Conservation (phyloP, 345 rosid species). For the Alliaria petiolata region DNA sequence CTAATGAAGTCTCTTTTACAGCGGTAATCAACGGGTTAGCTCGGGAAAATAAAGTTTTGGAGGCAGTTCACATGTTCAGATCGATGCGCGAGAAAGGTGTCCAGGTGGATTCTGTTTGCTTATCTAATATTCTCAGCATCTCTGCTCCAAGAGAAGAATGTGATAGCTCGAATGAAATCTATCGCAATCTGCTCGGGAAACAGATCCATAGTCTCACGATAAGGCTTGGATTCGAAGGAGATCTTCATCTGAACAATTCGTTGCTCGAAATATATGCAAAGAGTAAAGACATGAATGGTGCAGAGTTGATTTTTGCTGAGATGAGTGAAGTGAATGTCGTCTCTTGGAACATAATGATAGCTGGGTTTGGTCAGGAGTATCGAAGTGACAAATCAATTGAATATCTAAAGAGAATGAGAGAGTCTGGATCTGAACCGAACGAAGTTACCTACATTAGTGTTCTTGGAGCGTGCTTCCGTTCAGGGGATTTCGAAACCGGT, state of each 20-base stretch:
- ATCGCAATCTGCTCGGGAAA: constrained; percentile 36
- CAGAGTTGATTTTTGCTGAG: constrained; percentile 49
- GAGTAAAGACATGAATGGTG: constrained; percentile 48
- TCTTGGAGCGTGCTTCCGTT: constrained; percentile 59
- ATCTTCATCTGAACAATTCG: constrained; percentile 63
- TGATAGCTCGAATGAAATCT: constrained; percentile 1
- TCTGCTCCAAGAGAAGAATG: constrained; percentile 42
- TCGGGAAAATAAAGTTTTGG: constrained; percentile 40
- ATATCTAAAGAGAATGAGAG: constrained; percentile 46
- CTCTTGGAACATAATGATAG: constrained; percentile 84
- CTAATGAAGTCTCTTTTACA: constrained; percentile 65
- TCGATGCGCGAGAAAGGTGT: constrained; percentile 50
- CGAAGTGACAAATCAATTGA: constrained; percentile 42
- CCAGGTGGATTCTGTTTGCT: constrained; percentile 49
- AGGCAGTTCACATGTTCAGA: constrained; percentile 63
- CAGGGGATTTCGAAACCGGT: constrained; percentile 51
- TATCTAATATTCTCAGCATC: constrained; percentile 62
- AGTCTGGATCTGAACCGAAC: constrained; percentile 52
- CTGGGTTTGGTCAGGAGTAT: constrained; percentile 56
- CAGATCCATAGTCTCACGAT: constrained; percentile 55
- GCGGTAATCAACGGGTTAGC: constrained; percentile 54
- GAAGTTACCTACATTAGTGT: constrained; percentile 63
- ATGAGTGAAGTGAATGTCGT: constrained; percentile 48
- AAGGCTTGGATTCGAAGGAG: constrained; percentile 53
- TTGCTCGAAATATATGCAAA: constrained; percentile 64